Base-by-base conservation (phyloP, 1,284 basidiomycete genomes). In the Ganoderma resinaceum region DNA sequence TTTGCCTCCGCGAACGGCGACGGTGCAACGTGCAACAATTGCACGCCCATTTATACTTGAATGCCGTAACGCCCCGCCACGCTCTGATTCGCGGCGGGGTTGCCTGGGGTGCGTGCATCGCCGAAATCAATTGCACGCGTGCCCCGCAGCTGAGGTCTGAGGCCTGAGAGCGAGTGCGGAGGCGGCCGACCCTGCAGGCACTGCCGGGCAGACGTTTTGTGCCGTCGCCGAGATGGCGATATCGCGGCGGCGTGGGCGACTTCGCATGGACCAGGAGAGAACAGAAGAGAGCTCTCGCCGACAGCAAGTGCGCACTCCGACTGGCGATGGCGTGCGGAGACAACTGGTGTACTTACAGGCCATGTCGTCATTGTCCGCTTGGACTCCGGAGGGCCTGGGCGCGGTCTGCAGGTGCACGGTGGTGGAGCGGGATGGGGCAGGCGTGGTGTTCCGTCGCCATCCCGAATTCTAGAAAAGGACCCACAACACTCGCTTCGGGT, bases 401-500 rank as follows among this genome's bases (percentile, higher is more conserved):
- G 9, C 9, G 37, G 37, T 38, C 37, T 46, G 7, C 43, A 6
- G 20, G 14, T 18, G 6, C n/a, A 29, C 23, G 23, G 49, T 20
- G 43, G 43, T 2, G 18, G 43, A 23, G 20, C 18, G 49, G 49
- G 16, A 49, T 14, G 23, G 52, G 52, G 29, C 52, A 16, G 3
- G 52, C 52, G 52, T 7, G 52, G 52, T 49, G 46, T 49, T 49
- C 26, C 52, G 52, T 33, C 29, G 29, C 26, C 29, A 55, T 55
- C 52, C 52, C 52, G 52, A 18, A 6, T 55, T 55, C 52, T 55
- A 55, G 52, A 55, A 55, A 18, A 18, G 52, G 52, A 55, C 52
- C 52, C 52, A 55, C 52, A 55, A 55, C 26, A 9, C 29, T 55
- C 52, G 52, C 52, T 55, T 55, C n/a, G n/a, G n/a, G 52, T 20